Evolutionary conservation across 2,329 filamentous ascomycete genomes (phyloP).

Genomic region (Keithomyces neogunnii): DNA sequence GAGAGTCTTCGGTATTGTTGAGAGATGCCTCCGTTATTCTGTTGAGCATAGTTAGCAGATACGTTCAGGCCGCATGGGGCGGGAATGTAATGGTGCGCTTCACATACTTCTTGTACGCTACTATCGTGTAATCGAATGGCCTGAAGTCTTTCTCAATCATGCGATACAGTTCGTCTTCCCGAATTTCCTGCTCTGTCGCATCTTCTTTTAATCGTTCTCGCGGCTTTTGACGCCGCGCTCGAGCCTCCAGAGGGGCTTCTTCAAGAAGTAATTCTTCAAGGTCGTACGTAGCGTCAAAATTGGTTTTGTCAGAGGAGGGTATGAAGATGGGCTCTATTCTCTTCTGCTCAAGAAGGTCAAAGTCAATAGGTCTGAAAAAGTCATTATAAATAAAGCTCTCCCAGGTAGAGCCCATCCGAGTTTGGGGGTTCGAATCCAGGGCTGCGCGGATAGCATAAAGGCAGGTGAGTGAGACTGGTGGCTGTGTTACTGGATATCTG

Average conservation of each 20-base stretch:
- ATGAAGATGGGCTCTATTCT: conserved; percentile 85
- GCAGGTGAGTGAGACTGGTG: conserved; percentile 80
- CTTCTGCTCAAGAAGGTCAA: conserved; percentile 74
- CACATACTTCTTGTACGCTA: conserved; percentile 65
- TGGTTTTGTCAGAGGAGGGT: conserved; percentile 94
- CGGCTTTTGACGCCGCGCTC: conserved; percentile 88
- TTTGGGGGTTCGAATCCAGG: conserved; percentile 69
- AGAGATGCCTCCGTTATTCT: conserved; percentile 29
- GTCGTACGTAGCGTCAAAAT: conserved; percentile 98
- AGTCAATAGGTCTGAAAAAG: conserved; percentile 83
- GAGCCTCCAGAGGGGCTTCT: conserved; percentile 87
- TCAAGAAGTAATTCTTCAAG: conserved; percentile 88
- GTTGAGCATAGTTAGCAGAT: conserved; percentile 11
- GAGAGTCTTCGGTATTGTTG: conserved; percentile 11
- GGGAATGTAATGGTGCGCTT: no score
- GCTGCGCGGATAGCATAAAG: conserved; percentile 81
- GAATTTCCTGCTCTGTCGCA: conserved; percentile 88
- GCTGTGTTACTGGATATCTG: conserved; percentile 85
- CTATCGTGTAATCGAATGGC: conserved; percentile 88
- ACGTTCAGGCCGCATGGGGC: not conserved
- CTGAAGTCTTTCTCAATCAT: conserved; percentile 93
- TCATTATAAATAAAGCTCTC: conserved; percentile 79
- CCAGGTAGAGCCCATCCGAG: conserved; percentile 79
- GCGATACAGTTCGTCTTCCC: conserved; percentile 86
- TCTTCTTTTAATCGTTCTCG: conserved; percentile 87